These are phyloP conservation scores for Didymella lethalis DNA, from an alignment of 2,329 filamentous ascomycete genomes.

Conservation along the genomic window DNA sequence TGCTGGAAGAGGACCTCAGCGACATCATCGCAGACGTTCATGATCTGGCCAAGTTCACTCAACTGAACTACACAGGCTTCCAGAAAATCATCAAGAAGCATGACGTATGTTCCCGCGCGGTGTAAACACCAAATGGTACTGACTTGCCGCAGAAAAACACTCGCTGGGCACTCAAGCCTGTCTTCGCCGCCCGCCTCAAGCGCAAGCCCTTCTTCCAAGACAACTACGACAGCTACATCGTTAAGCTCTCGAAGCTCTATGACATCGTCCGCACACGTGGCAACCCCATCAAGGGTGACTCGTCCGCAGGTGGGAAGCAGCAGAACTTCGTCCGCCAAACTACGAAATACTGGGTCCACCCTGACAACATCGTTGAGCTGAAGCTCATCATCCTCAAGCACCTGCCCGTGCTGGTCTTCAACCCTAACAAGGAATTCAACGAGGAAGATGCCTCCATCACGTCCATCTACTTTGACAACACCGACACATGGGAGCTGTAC, in stretches of 20 bases:
- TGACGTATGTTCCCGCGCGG: slow-evolving; percentile 69
- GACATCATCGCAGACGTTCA: slow-evolving; percentile 99
- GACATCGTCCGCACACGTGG: slow-evolving; percentile 92
- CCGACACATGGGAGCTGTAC: slow-evolving; percentile 92
- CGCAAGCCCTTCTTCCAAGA: slow-evolving; percentile 99
- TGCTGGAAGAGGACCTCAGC: slow-evolving; percentile 92
- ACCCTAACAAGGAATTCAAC: slow-evolving; percentile 95
- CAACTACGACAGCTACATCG: slow-evolving; percentile 95
- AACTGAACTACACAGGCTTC: slow-evolving; percentile 98
- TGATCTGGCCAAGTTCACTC: slow-evolving; percentile 96
- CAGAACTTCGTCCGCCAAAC: slow-evolving; percentile 97
- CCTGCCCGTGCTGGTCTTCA: slow-evolving; percentile 95
- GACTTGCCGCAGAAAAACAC: slow-evolving; percentile 78
- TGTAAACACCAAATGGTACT: slow-evolving; percentile 22
- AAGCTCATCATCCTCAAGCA: slow-evolving; percentile 99
- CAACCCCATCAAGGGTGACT: slow-evolving; percentile 90
- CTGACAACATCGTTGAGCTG: slow-evolving; percentile 96
- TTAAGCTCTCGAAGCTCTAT: slow-evolving; percentile 94
- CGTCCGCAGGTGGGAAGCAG: slow-evolving; percentile 86
- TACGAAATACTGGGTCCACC: slow-evolving; percentile 99
- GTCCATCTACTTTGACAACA: slow-evolving; percentile 98
- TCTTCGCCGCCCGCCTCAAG: slow-evolving; percentile 94
- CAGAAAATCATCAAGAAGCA: slow-evolving; percentile 99
- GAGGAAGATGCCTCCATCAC: slow-evolving; percentile 91
- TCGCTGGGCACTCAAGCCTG: slow-evolving; percentile 88